phyloP scores from a whole-genome alignment of 148 eudicot genomes.

The Camellia granthamiana region DNA sequence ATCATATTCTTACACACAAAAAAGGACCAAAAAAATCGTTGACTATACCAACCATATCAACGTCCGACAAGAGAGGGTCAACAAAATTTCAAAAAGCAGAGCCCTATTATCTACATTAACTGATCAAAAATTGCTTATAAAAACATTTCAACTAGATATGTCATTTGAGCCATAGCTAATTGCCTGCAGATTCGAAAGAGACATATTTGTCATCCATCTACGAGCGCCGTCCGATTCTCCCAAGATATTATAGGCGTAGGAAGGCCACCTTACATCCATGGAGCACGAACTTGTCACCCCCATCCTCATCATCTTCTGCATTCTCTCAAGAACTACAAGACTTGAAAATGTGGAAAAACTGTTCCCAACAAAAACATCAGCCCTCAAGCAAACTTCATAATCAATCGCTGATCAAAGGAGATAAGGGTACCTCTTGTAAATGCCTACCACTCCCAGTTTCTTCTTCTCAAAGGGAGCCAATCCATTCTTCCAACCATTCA shows the following conservation, averaged over 20 bases:
- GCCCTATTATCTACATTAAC: constrained; percentile 3
- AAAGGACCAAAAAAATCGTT: constrained; percentile 11
- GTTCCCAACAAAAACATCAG: constrained; percentile 84
- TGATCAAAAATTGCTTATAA: neutral
- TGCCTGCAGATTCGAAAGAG: constrained; percentile 59
- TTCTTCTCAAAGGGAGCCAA: constrained; percentile 83
- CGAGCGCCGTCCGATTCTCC: constrained; percentile 62
- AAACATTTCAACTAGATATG: constrained; percentile 48
- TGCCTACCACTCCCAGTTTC: constrained; percentile 56
- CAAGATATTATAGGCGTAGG: constrained; percentile 79
- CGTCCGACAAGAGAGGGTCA: neutral
- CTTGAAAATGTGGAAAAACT: constrained; percentile 95
- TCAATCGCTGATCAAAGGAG: constrained; percentile 91
- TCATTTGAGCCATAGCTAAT: constrained; percentile 85
- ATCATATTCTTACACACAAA: neutral
- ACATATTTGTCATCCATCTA: constrained; percentile 83
- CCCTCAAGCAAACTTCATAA: constrained; percentile 86
- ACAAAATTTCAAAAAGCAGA: neutral
- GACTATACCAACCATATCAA: constrained; percentile 9
- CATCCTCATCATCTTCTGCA: constrained; percentile 49
- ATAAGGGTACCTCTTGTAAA: constrained; percentile 75
- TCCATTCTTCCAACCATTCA: constrained; percentile 67
- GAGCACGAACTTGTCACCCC: constrained; percentile 47
- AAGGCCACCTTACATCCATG: constrained; percentile 63
- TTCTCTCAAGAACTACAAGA: constrained; percentile 82